Evolutionary conservation across 176 grass and related monocot species (phyloP), one percentile per base, ranked within the genome.

Genomic region (Aegilops sharonensis): DNA sequence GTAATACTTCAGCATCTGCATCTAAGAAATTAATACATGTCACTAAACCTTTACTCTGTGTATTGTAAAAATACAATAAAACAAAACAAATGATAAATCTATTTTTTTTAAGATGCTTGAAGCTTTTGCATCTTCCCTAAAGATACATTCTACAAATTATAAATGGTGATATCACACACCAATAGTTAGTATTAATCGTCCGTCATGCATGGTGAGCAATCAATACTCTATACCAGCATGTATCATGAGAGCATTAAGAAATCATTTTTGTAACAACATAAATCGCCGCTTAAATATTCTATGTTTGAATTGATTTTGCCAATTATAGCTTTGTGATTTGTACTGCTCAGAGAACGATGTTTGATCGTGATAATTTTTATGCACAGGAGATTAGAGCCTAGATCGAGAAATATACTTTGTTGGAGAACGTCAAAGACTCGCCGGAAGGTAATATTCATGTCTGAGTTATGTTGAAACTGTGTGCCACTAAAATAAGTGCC

Each of bases 311-410:
- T 62, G 12, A 45, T 80, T 86, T 86, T 77, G 47, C 13, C 23
- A 42, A 34, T 72, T 59, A 59, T 11, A 62, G 17, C 15, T 78
- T 87, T 23, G 60, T 42, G 50, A 45, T 82, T 78, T 89, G 62
- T 54, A 71, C 34, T 43, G n/a, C n/a, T 56, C 30, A 64, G 78
- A 83, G 70, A 63, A 35, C 14, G 7, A 68, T 73, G 71, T 80
- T 89, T 63, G 11, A 89, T 71, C 2, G 18, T 45, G 29, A 70
- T 79, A 84, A 80, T 90, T 52, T 67, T 71, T 90, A 75, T 42
- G 8, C 66, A n/a, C 89, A 99, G 97, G 94, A 92, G 80, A 87
- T 88, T 99, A 80, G 97, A 99, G 74, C 91, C 97, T 70, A 94
- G 85, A 89, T 94, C 97, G 17, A 95, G 95, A 85, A 91, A 77